phyloP scores from a whole-genome alignment of 352 stramenopile species.

The Globisporangium radiosum region DNA sequence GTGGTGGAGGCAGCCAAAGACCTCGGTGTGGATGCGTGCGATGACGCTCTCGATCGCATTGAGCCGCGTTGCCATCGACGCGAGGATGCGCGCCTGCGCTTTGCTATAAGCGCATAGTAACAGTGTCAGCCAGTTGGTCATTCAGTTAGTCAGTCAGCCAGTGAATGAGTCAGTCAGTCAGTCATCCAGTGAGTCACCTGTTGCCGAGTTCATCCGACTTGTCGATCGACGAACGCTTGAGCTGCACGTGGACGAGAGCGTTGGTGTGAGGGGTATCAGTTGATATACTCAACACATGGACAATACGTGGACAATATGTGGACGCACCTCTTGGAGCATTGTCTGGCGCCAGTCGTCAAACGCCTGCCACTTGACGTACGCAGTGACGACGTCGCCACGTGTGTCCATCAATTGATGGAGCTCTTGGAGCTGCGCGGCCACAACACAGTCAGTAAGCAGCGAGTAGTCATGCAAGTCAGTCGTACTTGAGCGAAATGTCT shows the following conservation, averaged over 20 bases:
- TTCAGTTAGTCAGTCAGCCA: too few relatives aligned
- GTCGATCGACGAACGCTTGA: constrained; percentile 45
- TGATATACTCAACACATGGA: background rate
- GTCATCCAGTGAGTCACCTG: constrained; percentile 22
- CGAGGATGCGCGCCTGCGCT: constrained; percentile 53
- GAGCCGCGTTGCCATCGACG: constrained; percentile 62
- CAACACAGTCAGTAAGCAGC: background rate
- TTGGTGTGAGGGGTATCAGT: background rate
- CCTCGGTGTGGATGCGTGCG: constrained; percentile 60
- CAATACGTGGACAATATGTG: background rate
- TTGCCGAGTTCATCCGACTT: constrained; percentile 69
- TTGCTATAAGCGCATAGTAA: constrained; percentile 25
- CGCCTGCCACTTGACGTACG: constrained; percentile 63
- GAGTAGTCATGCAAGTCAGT: background rate
- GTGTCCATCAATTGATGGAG: constrained; percentile 45
- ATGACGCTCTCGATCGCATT: constrained; percentile 52
- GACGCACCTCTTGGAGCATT: constrained; percentile 64
- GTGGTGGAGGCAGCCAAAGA: constrained; percentile 77
- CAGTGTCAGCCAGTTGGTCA: too few relatives aligned
- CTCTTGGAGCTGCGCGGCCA: constrained; percentile 21
- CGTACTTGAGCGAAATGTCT: background rate
- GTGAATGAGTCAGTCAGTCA: too few relatives aligned
- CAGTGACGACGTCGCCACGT: constrained; percentile 41
- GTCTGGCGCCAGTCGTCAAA: constrained; percentile 82
- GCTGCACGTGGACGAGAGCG: constrained; percentile 15